A percentile compares a stretch with the other conserved stretches of the same genome.
phyloP scores from a whole-genome alignment of 495 filamentous ascomycete species.

The Cryomyces minteri region DNA sequence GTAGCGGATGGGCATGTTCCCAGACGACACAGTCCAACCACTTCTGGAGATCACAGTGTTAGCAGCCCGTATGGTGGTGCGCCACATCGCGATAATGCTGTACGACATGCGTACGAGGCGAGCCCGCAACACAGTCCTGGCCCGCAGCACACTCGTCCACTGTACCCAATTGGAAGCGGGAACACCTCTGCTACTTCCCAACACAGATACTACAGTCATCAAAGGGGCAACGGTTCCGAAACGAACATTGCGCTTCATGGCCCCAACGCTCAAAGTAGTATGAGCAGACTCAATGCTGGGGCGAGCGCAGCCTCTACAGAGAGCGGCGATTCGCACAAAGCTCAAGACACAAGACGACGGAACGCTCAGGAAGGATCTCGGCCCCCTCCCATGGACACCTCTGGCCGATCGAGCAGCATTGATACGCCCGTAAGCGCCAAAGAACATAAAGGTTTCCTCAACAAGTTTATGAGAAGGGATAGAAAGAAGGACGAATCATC shows the following conservation, averaged over 20 bases:
- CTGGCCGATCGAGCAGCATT: conserved; percentile 21
- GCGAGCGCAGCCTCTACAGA: conserved; percentile 16
- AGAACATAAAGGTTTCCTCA: conserved; percentile 52
- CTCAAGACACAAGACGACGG: conserved; percentile 11
- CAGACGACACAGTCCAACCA: too few species aligned
- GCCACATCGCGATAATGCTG: too few species aligned
- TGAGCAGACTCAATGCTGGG: too few species aligned
- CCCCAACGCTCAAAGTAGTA: too few species aligned
- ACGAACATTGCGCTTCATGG: too few species aligned
- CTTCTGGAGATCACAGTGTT: too few species aligned
- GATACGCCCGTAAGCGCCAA: conserved; percentile 44
- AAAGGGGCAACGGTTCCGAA: too few species aligned
- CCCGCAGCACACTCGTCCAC: too few species aligned
- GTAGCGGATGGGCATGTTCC: too few species aligned
- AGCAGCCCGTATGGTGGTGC: too few species aligned
- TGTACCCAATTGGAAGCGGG: not conserved
- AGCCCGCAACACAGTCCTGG: too few species aligned
- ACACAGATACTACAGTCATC: conserved; percentile 12
- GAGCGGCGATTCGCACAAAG: conserved; percentile 1
- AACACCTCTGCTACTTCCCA: not conserved
- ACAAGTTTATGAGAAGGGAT: conserved; percentile 50
- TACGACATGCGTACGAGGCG: too few species aligned
- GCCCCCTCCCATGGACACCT: conserved; percentile 40
- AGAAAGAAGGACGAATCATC: conserved; percentile 50
- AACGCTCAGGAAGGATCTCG: conserved; percentile 47